phyloP scores from a whole-genome alignment of 1,284 basidiomycete genomes.

The Naganishia albida region DNA sequence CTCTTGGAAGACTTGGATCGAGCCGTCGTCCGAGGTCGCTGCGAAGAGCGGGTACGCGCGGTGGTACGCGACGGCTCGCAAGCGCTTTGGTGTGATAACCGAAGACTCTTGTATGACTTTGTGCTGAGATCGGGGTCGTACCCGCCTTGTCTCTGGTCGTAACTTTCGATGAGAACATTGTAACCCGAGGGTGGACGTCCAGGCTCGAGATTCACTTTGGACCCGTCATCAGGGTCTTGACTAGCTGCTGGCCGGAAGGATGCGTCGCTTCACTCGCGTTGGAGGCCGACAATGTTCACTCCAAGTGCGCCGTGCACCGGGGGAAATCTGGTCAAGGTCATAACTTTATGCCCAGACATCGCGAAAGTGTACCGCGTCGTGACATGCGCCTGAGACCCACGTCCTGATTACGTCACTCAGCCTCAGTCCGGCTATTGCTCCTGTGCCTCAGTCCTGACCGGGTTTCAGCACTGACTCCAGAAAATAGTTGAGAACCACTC shows the following conservation, averaged over 20 bases:
- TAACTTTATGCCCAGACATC: too few relatives aligned
- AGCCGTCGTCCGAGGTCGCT: conserved; percentile 93
- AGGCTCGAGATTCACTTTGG: conserved; percentile 96
- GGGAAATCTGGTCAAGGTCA: too few relatives aligned
- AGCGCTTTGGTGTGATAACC: conserved; percentile 93
- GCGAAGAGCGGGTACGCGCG: conserved; percentile 94
- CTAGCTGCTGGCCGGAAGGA: conserved; percentile 84
- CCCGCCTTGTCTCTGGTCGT: conserved; percentile 97
- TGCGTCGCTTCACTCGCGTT: too few relatives aligned
- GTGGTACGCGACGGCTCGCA: conserved; percentile 89
- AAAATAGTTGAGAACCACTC: too few relatives aligned
- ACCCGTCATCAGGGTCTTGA: conserved; percentile 90
- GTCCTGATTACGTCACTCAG: too few relatives aligned
- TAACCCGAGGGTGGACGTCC: conserved; percentile 96
- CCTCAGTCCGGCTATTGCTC: too few relatives aligned
- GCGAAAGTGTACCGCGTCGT: too few relatives aligned
- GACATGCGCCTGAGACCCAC: too few relatives aligned
- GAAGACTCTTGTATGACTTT: conserved; percentile 93
- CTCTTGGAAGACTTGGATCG: conserved; percentile 94
- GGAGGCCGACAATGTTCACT: too few relatives aligned
- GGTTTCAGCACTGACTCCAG: too few relatives aligned
- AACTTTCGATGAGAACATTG: conserved; percentile 93
- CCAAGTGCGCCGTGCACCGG: too few relatives aligned
- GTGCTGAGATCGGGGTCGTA: conserved; percentile 95
- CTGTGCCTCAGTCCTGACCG: too few relatives aligned